Evolutionary conservation across 371 early-diverging fungal genomes (phyloP).

Genomic region (Apophysomyces trapeziformis): DNA sequence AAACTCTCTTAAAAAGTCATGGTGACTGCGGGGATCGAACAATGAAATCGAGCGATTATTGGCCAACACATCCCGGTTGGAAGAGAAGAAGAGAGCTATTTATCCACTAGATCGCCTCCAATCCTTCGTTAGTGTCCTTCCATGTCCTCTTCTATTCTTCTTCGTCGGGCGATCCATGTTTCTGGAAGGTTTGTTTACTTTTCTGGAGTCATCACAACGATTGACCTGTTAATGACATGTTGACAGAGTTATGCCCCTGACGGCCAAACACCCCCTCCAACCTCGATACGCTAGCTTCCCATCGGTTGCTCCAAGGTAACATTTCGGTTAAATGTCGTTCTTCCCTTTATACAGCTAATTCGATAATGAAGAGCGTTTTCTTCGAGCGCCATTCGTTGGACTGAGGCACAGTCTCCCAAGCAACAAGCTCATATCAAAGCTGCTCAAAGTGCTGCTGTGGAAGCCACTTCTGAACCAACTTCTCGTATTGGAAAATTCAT

Average conservation of each 20-base stretch:
- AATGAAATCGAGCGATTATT: neutral
- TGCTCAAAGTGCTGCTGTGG: neutral
- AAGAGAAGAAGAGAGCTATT: too few relatives aligned
- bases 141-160: slow-evolving; percentile 1
- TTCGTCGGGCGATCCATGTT: neutral
- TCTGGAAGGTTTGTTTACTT: neutral
- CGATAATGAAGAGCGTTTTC: neutral
- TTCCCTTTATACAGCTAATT: neutral
- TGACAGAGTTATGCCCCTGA: neutral
- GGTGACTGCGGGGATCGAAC: neutral
- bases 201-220: neutral
- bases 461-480: slow-evolving; percentile 8
- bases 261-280: neutral
- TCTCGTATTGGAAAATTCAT: slow-evolving; percentile 36
- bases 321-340: neutral
- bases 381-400: neutral
- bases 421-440: neutral
- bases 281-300: neutral
- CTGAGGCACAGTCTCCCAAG: neutral
- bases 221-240: neutral
- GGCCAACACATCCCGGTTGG: neutral
- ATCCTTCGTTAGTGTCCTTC: too few relatives aligned
- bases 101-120: too few relatives aligned
- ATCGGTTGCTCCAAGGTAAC: neutral
- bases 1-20: neutral